These are phyloP conservation scores for Lachancea sp. DNA, from an alignment of 805 yeast genomes.

Conservation along the genomic window DNA sequence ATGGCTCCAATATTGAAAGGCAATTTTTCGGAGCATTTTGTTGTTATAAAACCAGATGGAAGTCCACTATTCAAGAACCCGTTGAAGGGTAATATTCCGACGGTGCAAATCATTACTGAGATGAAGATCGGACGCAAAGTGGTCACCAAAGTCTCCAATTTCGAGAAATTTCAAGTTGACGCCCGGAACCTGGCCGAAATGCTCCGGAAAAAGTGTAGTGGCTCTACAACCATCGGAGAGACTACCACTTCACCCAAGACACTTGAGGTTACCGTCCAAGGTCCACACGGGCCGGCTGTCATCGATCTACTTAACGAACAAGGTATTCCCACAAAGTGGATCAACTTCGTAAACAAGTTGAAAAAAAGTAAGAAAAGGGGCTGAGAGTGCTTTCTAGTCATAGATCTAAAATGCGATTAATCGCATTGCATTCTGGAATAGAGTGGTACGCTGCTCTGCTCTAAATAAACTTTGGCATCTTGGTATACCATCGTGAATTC, in stretches of 20 bases:
- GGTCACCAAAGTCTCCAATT: constrained; percentile 64
- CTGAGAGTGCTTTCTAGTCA: background rate
- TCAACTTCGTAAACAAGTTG: constrained; percentile 56
- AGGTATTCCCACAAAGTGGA: constrained; percentile 63
- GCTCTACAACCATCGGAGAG: constrained; percentile 71
- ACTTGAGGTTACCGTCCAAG: constrained; percentile 79
- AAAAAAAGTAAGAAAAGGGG: constrained; percentile 44
- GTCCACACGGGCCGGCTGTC: constrained; percentile 68
- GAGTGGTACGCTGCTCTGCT: no score
- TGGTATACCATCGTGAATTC: no score
- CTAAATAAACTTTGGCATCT: no score
- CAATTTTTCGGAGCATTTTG: constrained; percentile 46
- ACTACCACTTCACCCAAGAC: constrained; percentile 45
- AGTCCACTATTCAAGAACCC: constrained; percentile 42
- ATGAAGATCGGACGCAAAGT: constrained; percentile 75
- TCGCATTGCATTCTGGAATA: background rate
- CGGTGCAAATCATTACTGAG: constrained; percentile 60
- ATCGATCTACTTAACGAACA: constrained; percentile 50
- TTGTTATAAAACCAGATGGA: constrained; percentile 35
- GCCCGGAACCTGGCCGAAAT: constrained; percentile 61
- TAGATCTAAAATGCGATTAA: background rate
- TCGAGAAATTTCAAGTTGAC: constrained; percentile 62
- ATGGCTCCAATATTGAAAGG: constrained; percentile 38
- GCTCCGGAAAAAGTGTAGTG: constrained; percentile 76
- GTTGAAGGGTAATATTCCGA: constrained; percentile 62